A percentile compares a stretch with the other conserved stretches of the same genome.
Conservation (phyloP, 2,329 filamentous ascomycete genomes). For the Tolypocladium amazonense region DNA sequence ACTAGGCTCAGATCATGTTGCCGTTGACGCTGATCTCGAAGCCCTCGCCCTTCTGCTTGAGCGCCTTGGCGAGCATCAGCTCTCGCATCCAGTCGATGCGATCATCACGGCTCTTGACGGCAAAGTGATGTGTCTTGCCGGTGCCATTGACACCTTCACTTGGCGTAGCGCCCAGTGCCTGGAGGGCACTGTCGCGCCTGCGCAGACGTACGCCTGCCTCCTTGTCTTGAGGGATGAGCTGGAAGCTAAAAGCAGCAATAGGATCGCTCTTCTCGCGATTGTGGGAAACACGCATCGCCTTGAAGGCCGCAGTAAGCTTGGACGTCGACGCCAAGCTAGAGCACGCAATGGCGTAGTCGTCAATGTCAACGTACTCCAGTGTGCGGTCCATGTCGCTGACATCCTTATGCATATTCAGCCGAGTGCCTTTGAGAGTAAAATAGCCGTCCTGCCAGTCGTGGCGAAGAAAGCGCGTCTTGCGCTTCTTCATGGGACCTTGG, state of each 20-base stretch:
- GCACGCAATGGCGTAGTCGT: slow-evolving; percentile 82
- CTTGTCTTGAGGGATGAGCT: slow-evolving; percentile 64
- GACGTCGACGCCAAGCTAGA: slow-evolving; percentile 62
- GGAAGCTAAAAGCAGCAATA: slow-evolving; percentile 68
- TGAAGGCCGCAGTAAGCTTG: slow-evolving; percentile 83
- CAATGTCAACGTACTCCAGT: slow-evolving; percentile 74
- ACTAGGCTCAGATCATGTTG: slow-evolving; percentile 47
- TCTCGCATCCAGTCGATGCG: slow-evolving; percentile 97
- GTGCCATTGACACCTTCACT: slow-evolving; percentile 45
- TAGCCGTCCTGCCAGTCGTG: slow-evolving; percentile 93
- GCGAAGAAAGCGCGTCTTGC: slow-evolving; percentile 76
- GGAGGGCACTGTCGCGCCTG: slow-evolving; percentile 40
- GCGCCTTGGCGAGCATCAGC: slow-evolving; percentile 80
- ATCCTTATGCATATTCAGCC: slow-evolving; percentile 67
- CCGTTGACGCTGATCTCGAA: slow-evolving; percentile 78
- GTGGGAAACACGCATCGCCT: slow-evolving; percentile 58
- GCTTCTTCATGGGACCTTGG: slow-evolving; percentile 88
- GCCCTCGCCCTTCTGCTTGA: slow-evolving; percentile 74
- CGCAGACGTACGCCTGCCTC: slow-evolving; percentile 39
- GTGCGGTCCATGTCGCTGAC: slow-evolving; percentile 39
- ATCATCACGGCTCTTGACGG: slow-evolving; percentile 76
- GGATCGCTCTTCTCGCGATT: slow-evolving; percentile 42
- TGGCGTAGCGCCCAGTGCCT: slow-evolving; percentile 17
- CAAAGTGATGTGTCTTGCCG: slow-evolving; percentile 87
- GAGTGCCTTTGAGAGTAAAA: slow-evolving; percentile 71